Percentiles rank a stretch among this genome's conserved stretches.
phyloP scores from a whole-genome alignment of 768 basidiomycete species.

The Boletellus ananiceps region DNA sequence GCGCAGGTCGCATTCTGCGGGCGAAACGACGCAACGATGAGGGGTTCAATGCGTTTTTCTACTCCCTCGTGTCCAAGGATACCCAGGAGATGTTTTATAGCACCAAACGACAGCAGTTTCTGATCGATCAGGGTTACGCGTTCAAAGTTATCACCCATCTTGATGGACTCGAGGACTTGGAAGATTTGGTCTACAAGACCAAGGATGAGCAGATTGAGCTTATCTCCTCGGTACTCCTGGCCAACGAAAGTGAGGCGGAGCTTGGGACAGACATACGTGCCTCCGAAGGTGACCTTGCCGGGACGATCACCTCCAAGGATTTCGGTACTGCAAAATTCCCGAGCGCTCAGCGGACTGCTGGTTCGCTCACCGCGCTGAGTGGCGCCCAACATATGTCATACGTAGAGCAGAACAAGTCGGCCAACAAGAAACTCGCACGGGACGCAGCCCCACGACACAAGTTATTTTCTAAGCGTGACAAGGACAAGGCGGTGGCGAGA shows the following conservation, averaged over 20 bases:
- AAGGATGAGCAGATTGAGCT: constrained; percentile 94
- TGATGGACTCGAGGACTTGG: constrained; percentile 82
- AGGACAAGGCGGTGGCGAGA: constrained; percentile 56
- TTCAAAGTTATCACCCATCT: constrained; percentile 99
- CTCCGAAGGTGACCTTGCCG: constrained; percentile 81
- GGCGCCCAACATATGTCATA: constrained; percentile 93
- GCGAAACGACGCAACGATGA: constrained; percentile 98
- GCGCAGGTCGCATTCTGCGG: constrained; percentile 84
- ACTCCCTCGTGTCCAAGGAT: constrained; percentile 97
- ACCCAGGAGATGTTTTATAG: constrained; percentile 99
- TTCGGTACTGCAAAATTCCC: constrained; percentile 70
- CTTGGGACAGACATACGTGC: constrained; percentile 78
- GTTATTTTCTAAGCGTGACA: constrained; percentile 79
- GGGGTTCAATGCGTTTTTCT: constrained; percentile 99
- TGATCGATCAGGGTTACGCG: constrained; percentile 98
- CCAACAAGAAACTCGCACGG: constrained; percentile 71
- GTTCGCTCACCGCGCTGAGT: constrained; percentile 77
- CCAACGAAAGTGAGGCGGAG: constrained; percentile 87
- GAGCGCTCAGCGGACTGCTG: constrained; percentile 69
- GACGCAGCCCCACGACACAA: constrained; percentile 60
- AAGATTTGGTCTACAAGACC: constrained; percentile 88
- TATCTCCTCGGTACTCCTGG: constrained; percentile 85
- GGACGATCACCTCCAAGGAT: constrained; percentile 82
- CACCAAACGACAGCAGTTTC: constrained; percentile 96
- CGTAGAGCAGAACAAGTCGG: constrained; percentile 86